These are phyloP conservation scores for Cercospora berteroae DNA, from an alignment of 2,329 filamentous ascomycete species.

Conservation along the genomic window DNA sequence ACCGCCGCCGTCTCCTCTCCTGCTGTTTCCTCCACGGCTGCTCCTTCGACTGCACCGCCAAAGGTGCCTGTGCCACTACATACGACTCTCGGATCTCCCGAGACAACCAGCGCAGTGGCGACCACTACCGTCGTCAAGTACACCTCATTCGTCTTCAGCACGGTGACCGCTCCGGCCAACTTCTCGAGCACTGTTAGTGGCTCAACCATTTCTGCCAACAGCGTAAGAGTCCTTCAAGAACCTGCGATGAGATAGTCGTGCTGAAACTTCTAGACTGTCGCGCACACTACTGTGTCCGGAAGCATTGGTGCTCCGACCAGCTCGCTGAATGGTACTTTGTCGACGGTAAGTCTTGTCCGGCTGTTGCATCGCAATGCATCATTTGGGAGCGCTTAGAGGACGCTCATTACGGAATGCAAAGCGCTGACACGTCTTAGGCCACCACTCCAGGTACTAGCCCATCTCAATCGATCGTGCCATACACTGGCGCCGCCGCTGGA, in stretches of 20 bases:
- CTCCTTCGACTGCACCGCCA: background rate
- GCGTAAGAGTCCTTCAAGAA: background rate
- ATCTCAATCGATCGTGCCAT: constrained; percentile 14
- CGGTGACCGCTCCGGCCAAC: constrained; percentile 2
- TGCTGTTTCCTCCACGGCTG: background rate
- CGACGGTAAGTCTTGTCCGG: constrained; percentile 4
- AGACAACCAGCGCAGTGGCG: background rate
- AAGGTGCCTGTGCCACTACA: background rate
- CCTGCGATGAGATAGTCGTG: background rate
- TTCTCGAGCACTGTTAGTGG: background rate
- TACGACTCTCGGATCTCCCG: background rate
- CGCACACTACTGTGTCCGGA: background rate
- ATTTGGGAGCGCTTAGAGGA: background rate
- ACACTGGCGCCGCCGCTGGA: constrained; percentile 5
- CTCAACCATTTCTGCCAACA: constrained; percentile 1
- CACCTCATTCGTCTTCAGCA: constrained; percentile 8
- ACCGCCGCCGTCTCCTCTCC: background rate
- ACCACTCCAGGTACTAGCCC: background rate
- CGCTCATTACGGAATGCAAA: background rate
- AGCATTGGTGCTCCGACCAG: constrained; percentile 1
- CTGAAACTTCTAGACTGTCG: background rate
- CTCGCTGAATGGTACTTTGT: constrained; percentile 13
- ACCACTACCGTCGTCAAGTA: background rate
- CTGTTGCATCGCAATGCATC: background rate
- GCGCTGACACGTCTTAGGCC: background rate